phyloP scores from a whole-genome alignment of 257 asterid genomes.

The Parsonsia alboflavescens region DNA sequence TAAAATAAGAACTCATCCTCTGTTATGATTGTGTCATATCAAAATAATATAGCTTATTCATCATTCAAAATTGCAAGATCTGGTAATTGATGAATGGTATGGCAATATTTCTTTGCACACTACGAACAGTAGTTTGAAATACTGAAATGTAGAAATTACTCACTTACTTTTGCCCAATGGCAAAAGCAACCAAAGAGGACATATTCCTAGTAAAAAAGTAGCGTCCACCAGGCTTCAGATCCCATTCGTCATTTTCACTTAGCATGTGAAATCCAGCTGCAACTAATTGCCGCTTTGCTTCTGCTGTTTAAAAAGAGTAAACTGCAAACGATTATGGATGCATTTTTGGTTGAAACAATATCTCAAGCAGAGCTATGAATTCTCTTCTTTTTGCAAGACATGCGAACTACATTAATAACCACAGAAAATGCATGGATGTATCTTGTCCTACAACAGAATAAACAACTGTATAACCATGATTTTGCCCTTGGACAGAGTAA shows the following conservation, averaged over 20 bases:
- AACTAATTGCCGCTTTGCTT: slow-evolving; percentile 77
- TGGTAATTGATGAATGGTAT: neutral
- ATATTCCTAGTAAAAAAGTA: slow-evolving; percentile 91
- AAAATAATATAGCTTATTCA: slow-evolving; percentile 3
- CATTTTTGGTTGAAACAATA: neutral
- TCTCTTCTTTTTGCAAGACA: neutral
- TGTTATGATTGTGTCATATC: neutral
- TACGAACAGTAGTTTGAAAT: neutral
- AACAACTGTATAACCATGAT: neutral
- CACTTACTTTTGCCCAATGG: slow-evolving; percentile 88
- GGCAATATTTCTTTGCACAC: neutral
- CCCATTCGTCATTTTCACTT: slow-evolving; percentile 90
- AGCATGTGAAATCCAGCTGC: slow-evolving; percentile 92
- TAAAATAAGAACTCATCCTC: neutral
- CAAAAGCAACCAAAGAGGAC: slow-evolving; percentile 96
- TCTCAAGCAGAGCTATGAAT: neutral
- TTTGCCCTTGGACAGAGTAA: neutral
- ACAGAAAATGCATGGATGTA: neutral
- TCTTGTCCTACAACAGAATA: neutral
- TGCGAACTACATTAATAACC: neutral
- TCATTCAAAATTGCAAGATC: neutral
- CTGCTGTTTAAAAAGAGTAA: slow-evolving; percentile 41
- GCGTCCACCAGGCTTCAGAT: slow-evolving; percentile 95
- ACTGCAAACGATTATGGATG: neutral
- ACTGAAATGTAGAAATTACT: slow-evolving; percentile 12